Evolutionary conservation across 495 filamentous ascomycete genomes (phyloP).

Genomic region (Penicillium pulvis): DNA sequence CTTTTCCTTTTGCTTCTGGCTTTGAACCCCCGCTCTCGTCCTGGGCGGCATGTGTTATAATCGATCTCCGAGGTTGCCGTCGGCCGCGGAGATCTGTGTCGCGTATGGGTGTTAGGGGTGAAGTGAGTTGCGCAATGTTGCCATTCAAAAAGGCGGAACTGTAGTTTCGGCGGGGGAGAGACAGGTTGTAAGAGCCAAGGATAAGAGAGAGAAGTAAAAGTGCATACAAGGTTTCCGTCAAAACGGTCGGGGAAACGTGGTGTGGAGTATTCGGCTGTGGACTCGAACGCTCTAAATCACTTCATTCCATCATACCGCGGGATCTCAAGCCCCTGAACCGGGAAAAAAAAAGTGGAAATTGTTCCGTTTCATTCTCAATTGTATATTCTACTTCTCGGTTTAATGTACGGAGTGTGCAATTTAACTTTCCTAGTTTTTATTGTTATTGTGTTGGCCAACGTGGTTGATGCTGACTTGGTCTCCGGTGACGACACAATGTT

Average conservation of each 20-base stretch:
- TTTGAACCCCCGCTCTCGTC: slow-evolving; percentile 84
- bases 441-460: not conserved
- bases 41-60: slow-evolving; percentile 61
- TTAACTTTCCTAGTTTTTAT: not conserved
- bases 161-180: not conserved
- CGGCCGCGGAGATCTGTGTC: slow-evolving; percentile 28
- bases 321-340: not conserved
- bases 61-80: slow-evolving; percentile 26
- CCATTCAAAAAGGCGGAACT: slow-evolving; percentile 27
- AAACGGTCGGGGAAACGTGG: slow-evolving; percentile 11
- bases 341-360: not conserved
- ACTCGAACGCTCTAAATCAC: slow-evolving; percentile 13
- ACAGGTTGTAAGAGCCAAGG: not conserved
- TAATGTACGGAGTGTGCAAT: not conserved
- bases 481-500: not conserved
- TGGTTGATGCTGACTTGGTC: not conserved
- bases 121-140: slow-evolving; percentile 20
- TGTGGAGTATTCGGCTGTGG: slow-evolving; percentile 25
- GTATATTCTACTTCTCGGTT: not conserved
- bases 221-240: not conserved
- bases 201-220: not conserved
- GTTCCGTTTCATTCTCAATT: not conserved
- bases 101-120: slow-evolving; percentile 24
- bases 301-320: not conserved
- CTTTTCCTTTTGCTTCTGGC: slow-evolving; percentile 93